A percentile compares a stretch with the other conserved stretches of the same genome.
phyloP scores from a whole-genome alignment of 495 filamentous ascomycete species.

The Penicillium flavigenum region DNA sequence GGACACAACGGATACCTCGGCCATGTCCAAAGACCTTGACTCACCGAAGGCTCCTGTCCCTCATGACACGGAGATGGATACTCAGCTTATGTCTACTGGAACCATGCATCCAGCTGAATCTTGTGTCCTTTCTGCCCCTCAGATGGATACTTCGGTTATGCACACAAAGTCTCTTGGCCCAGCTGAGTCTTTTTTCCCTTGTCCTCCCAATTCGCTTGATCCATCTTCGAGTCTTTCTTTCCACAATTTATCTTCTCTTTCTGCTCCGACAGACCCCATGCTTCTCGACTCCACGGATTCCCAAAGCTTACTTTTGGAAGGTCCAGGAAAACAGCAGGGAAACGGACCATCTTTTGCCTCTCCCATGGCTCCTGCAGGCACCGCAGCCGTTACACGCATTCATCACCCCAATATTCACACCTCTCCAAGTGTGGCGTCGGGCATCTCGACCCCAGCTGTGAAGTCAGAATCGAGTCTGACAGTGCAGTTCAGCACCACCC shows the following conservation, averaged over 20 bases:
- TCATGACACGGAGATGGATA: not conserved
- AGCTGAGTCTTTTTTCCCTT: not conserved
- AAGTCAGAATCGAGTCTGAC: constrained; percentile 22
- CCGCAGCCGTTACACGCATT: constrained; percentile 24
- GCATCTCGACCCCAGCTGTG: not conserved
- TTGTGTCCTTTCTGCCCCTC: not conserved
- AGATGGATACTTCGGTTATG: not conserved
- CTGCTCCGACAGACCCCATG: constrained; percentile 20
- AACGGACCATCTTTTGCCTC: constrained; percentile 18
- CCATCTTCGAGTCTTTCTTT: constrained; percentile 1
- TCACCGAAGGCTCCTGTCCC: not conserved
- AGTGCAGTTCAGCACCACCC: constrained; percentile 30
- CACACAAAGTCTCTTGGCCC: not conserved
- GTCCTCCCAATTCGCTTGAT: not conserved
- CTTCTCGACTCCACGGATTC: constrained; percentile 16
- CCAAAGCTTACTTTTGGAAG: constrained; percentile 26
- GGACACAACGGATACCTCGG: not conserved
- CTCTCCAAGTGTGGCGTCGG: constrained; percentile 12
- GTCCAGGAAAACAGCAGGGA: constrained; percentile 22
- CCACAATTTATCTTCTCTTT: constrained; percentile 5
- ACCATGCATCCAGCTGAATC: not conserved
- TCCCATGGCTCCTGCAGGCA: constrained; percentile 32
- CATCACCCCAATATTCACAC: not conserved
- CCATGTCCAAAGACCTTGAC: not conserved
- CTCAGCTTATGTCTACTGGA: not conserved